Evolutionary conservation across 2,329 filamentous ascomycete species (phyloP), one percentile per base, ranked within the genome.

Genomic region (Coniochaeta sp.): DNA sequence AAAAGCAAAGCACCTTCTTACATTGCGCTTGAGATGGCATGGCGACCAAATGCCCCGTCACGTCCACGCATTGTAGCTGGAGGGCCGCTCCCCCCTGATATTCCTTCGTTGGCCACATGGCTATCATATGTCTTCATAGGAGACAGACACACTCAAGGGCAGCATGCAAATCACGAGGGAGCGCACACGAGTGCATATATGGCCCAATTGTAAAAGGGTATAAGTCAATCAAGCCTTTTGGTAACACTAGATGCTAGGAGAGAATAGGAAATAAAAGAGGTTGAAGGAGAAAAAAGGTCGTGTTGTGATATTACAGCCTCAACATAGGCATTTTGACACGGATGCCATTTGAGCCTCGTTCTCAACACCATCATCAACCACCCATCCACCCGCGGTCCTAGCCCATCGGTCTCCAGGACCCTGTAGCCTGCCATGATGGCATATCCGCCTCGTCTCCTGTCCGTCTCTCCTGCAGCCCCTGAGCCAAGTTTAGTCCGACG

Each of bases 201-300:
- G 31, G 34, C 31, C 1, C 19, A 36, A 11, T n/a, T 34, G 19
- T 36, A 31, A 17, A 31, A 58, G 34, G 24, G 47, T 33, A 65
- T 61, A 64, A 68, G 65, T 66, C 63, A 66, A 68, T 64, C 66
- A 68, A 68, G 66, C 65, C 62, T 68, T 67, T 64, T 59, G 50
- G 58, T 62, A 57, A 58, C 38, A 61, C 54, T 59, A 60, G 59
- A 57, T 60, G 54, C 58, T 26, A 60, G 59, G 59, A 61, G 22
- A 58, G 43, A 36, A 62, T 60, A 22, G 40, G 57, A 57, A 56
- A 34, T n/a, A 22, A 34, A 28, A 57, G 24, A 16, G 12, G 14
- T 6, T 28, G 14, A 22, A 26, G 24, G 28, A 54, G 47, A 26
- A 28, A 17, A 54, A n/a, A 4, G 28, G n/a, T 34, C 54, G 17